These are phyloP conservation scores for Penicillium sp. DNA, from an alignment of 2,329 filamentous ascomycete species.

Conservation along the genomic window DNA sequence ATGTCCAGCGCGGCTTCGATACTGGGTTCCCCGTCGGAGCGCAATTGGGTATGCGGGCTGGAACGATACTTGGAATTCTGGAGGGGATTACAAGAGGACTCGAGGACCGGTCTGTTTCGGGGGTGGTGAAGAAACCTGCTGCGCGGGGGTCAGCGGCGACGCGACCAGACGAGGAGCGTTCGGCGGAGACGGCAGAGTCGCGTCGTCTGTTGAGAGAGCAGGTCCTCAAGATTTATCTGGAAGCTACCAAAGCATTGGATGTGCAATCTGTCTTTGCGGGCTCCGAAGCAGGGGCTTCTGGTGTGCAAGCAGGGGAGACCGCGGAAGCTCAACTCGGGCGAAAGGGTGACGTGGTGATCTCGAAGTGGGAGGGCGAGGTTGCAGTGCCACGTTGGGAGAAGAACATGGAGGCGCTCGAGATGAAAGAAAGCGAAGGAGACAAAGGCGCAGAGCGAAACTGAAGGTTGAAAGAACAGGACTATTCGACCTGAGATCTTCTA, in stretches of 20 bases:
- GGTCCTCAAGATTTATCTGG: constrained; percentile 42
- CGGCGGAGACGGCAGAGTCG: constrained; percentile 9
- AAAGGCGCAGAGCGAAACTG: constrained; percentile 32
- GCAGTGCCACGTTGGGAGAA: constrained; percentile 46
- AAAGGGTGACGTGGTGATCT: constrained; percentile 40
- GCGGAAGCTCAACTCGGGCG: constrained; percentile 37
- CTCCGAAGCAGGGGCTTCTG: constrained; percentile 39
- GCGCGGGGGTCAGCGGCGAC: constrained; percentile 19
- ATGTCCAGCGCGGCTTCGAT: constrained; percentile 88
- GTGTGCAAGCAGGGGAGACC: constrained; percentile 27
- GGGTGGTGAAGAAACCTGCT: constrained; percentile 36
- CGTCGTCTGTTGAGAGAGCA: constrained; percentile 49
- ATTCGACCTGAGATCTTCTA: neutral
- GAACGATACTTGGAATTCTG: constrained; percentile 76
- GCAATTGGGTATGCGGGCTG: constrained; percentile 74
- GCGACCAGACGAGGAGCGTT: neutral
- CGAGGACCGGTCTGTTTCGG: constrained; percentile 34
- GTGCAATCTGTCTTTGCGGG: constrained; percentile 67
- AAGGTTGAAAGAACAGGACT: constrained; percentile 15
- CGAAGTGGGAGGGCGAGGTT: constrained; percentile 41
- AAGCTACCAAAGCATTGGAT: constrained; percentile 65
- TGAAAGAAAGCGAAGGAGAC: constrained; percentile 33
- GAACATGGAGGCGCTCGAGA: constrained; percentile 46
- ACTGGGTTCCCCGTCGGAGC: constrained; percentile 87
- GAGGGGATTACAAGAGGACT: constrained; percentile 67